Base-by-base conservation (phyloP, 2,329 filamentous ascomycete genomes). In the Talaromyces sp. region DNA sequence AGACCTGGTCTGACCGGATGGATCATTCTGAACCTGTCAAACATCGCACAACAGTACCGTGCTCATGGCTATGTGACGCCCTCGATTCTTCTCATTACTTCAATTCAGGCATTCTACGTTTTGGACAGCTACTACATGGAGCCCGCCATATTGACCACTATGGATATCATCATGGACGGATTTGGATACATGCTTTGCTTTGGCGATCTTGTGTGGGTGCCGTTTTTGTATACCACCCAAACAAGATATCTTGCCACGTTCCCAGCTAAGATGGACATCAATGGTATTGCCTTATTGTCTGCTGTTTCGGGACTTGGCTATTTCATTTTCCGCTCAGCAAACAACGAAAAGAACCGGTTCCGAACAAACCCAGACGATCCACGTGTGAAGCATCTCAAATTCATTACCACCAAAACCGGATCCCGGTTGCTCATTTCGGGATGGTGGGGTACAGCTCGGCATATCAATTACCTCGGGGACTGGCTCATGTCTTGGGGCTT, bases 131-230 rank as follows among this genome's bases (percentile, higher is more conserved):
- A 91, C 65, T 92, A 88, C 80, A 95, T 93, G 84, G 93, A 98
- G 74, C 83, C 90, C 0, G 89, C 91, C 2, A 89, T 97, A 64
- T 79, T 97, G 65, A 97, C 93, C 1, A 97, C 92, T 32, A 97
- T 98, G 78, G 93, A 98, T 71, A 89, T 97, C 66, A 96, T 89
- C 56, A 90, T 87, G 49, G 93, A 98, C 68, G 93, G 93, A 6
- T 96, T 98, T 67, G 93, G 93, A 58, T 91, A 91, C 79, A 98
- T 98, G 93, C 83, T 98, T 35, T 82, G 90, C 1, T 97, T 97
- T 72, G 93, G 92, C 59, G 93, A 98, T 69, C 82, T 97, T 6
- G 90, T 89, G 63, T 98, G 93, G 93, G 84, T 97, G 2, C 93
- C 93, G 0, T 96, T 96, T 73, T 82, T 91, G 61, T 98, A 96